Base-by-base conservation (phyloP, 805 yeast species). In the Kluyveromyces wickerhamii region DNA sequence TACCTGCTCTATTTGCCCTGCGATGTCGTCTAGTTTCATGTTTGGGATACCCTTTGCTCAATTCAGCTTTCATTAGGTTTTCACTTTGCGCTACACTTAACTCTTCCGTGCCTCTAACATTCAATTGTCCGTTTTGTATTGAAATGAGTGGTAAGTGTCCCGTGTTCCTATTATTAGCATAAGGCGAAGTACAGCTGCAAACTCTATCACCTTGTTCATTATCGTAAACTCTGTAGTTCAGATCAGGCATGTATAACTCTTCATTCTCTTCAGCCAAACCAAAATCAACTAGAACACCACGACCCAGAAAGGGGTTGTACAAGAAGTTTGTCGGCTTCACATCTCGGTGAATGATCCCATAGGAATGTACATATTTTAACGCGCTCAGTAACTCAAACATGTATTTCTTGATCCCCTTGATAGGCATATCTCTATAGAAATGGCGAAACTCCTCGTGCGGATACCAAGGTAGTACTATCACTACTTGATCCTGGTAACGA, bases 1-100 rank as follows among this genome's bases (percentile, higher is more conserved):
- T 87, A 7, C 96, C 96, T 12, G 98, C 98, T 48, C 98, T 76
- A 51, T 92, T 92, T 0, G 97, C 97, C 38, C 98, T 71, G 49
- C 95, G 71, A 2, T 92, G 84, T 0, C 94, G 82, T 47, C 97
- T 68, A 32, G 74, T 74, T 61, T 92, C 98, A 48, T 83, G 84
- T 52, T 85, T 86, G 7, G 87, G 81, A 51, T 83, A 86, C 2
- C 96, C 89, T 58, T 70, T 66, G 9, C 69, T 69, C 4, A 59
- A 35, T 39, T 59, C 62, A 6, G 51, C 41, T 20, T 32, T 26
- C 29, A 47, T 39, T 3, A 21, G 4, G 13, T 30, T 30, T 19
- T 30, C 33, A 14, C 25, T 30, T 30, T 30, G 33, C 6, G 33
- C 33, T 6, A 18, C 19, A 17, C 18, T 30, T 21, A 30, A 14